Evolutionary conservation across 768 basidiomycete genomes (phyloP).

Genomic region (Lactarius hatsudake): DNA sequence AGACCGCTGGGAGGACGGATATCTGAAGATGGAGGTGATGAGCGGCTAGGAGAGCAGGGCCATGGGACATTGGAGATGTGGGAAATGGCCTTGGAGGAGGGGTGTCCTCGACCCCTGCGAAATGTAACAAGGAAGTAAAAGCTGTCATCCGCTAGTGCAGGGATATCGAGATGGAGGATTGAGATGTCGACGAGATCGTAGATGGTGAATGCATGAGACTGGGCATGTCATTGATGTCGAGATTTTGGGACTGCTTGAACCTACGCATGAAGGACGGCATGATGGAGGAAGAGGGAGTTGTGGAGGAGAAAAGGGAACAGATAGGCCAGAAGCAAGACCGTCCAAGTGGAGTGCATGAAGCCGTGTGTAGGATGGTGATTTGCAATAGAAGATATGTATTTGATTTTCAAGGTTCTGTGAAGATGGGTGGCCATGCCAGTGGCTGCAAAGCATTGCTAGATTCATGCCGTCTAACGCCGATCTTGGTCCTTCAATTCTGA

Average conservation of each 20-base stretch:
- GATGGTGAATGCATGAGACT: slow-evolving; percentile 17
- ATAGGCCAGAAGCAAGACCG: too few relatives aligned
- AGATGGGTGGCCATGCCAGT: neutral
- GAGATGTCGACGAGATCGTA: slow-evolving; percentile 16
- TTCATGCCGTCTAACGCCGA: too few relatives aligned
- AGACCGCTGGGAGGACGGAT: slow-evolving; percentile 29
- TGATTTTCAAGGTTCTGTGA: neutral
- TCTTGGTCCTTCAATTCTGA: neutral
- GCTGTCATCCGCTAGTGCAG: slow-evolving; percentile 1
- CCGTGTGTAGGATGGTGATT: neutral
- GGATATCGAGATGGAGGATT: slow-evolving; percentile 1
- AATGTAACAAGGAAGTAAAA: slow-evolving; percentile 1
- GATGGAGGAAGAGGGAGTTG: neutral
- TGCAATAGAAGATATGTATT: neutral
- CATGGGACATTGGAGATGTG: too few relatives aligned
- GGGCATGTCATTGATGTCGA: too few relatives aligned
- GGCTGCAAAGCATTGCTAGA: too few relatives aligned
- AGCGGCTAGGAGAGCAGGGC: too few relatives aligned
- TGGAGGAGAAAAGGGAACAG: too few relatives aligned
- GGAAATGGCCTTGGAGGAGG: too few relatives aligned
- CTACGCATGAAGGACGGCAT: slow-evolving; percentile 8
- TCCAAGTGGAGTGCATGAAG: neutral
- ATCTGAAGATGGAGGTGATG: slow-evolving; percentile 24
- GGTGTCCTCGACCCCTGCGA: neutral
- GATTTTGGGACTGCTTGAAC: neutral